Percentiles rank a stretch among this genome's conserved stretches.
Evolutionary conservation across 108 stramenopile genomes (phyloP).

Genomic region (Cyclotella sp.): DNA sequence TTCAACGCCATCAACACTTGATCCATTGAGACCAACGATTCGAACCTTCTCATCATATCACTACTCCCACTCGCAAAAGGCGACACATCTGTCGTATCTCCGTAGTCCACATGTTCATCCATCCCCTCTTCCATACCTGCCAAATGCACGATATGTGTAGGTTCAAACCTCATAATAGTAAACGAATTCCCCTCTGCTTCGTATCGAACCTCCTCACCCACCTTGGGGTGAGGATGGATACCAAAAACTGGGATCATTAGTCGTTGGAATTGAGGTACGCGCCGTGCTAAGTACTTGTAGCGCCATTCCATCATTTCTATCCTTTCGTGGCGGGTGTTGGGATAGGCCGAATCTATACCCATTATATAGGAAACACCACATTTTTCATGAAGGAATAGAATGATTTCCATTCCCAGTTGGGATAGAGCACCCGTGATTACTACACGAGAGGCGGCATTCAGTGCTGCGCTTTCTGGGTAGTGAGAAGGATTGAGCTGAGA

Average conservation of each 20-base stretch:
- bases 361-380: slow-evolving; percentile 62
- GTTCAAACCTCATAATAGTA: slow-evolving; percentile 45
- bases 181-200: slow-evolving; percentile 30
- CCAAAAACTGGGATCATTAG: slow-evolving; percentile 46
- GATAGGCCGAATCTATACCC: slow-evolving; percentile 58
- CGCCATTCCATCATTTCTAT: slow-evolving; percentile 46
- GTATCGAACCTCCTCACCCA: slow-evolving; percentile 29
- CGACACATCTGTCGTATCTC: slow-evolving; percentile 49
- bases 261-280: slow-evolving; percentile 44
- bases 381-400: slow-evolving; percentile 51
- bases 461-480: slow-evolving; percentile 21
- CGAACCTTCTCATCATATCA: slow-evolving; percentile 57
- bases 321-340: slow-evolving; percentile 55
- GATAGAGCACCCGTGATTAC: slow-evolving; percentile 66
- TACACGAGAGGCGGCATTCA: slow-evolving; percentile 42
- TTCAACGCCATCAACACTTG: slow-evolving; percentile 41
- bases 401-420: slow-evolving; percentile 65
- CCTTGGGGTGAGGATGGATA: slow-evolving; percentile 49
- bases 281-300: slow-evolving; percentile 30
- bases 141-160: slow-evolving; percentile 67
- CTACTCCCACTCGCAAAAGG: slow-evolving; percentile 35
- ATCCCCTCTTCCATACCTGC: slow-evolving; percentile 34
- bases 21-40: slow-evolving; percentile 53
- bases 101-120: slow-evolving; percentile 44
- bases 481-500: slow-evolving; percentile 41